These are phyloP conservation scores for Globisporangium nodosum DNA, from an alignment of 352 stramenopile species.

Conservation along the genomic window DNA sequence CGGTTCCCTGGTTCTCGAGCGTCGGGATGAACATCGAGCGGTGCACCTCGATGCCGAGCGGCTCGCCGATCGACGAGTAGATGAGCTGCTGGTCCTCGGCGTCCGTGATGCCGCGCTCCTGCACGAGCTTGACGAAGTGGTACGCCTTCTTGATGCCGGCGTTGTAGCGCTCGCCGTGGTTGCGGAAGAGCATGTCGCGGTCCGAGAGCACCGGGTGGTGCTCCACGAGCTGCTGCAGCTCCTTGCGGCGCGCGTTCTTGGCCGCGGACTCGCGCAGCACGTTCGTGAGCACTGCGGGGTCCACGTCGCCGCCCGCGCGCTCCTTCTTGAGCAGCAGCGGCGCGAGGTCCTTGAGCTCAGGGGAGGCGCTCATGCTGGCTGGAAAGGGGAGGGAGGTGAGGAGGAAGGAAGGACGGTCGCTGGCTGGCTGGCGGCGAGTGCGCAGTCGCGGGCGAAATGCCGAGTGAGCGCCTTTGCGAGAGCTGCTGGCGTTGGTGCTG, in stretches of 20 bases:
- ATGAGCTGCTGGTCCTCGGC: slow-evolving; percentile 27
- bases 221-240: slow-evolving; percentile 11
- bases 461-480: neutral
- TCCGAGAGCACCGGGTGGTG: slow-evolving; percentile 40
- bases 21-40: slow-evolving; percentile 58
- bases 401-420: too few species aligned
- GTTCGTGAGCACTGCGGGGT: slow-evolving; percentile 26
- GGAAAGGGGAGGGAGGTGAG: too few species aligned
- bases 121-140: slow-evolving; percentile 30
- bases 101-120: slow-evolving; percentile 25
- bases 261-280: slow-evolving; percentile 25
- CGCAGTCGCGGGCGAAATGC: neutral
- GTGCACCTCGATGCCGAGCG: slow-evolving; percentile 40
- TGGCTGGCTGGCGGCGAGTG: neutral
- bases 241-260: slow-evolving; percentile 40
- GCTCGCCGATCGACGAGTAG: slow-evolving; percentile 40
- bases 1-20: slow-evolving; percentile 51
- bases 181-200: slow-evolving; percentile 41
- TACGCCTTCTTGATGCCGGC: slow-evolving; percentile 28
- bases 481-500: too few species aligned
- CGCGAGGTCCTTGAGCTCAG: slow-evolving; percentile 52
- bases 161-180: slow-evolving; percentile 34
- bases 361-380: too few species aligned
- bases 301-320: slow-evolving; percentile 29
- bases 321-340: slow-evolving; percentile 24